Evolutionary conservation across 2,329 filamentous ascomycete species (phyloP).

Genomic region (Alternaria sp.): DNA sequence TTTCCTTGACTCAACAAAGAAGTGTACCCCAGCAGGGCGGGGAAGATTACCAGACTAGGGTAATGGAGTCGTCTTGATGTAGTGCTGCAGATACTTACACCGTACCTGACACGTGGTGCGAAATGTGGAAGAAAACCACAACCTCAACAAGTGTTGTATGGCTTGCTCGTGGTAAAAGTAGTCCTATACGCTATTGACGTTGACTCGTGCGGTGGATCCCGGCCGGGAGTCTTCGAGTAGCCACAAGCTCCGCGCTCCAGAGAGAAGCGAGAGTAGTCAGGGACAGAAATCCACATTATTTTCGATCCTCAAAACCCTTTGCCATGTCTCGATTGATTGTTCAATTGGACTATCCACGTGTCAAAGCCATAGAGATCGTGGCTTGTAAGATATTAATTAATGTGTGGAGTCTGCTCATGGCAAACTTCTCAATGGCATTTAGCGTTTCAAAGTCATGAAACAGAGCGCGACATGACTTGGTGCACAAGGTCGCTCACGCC

Average conservation of each 20-base stretch:
- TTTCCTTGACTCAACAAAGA: background rate
- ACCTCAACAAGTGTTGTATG: background rate
- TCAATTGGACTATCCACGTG: background rate
- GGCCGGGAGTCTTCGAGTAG: conserved; percentile 16
- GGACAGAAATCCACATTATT: conserved; percentile 10
- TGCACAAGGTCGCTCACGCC: conserved; percentile 8
- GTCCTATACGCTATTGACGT: conserved; percentile 6
- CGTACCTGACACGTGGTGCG: conserved; percentile 1
- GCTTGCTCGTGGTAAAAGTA: conserved; percentile 5
- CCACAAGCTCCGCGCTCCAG: conserved; percentile 19
- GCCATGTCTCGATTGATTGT: background rate
- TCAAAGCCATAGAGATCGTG: background rate
- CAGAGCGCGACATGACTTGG: conserved; percentile 14
- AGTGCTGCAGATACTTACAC: background rate
- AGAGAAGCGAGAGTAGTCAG: conserved; percentile 14
- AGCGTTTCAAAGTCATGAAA: conserved; percentile 19
- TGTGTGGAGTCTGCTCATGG: background rate
- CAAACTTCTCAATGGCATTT: conserved; percentile 1
- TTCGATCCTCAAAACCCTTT: background rate
- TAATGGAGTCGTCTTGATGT: background rate
- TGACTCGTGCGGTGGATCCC: conserved; percentile 20
- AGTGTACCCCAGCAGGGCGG: background rate
- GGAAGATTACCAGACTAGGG: background rate
- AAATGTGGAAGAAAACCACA: background rate
- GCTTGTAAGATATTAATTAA: conserved; percentile 24